phyloP scores from a whole-genome alignment of 495 filamentous ascomycete genomes.

The Annulohypoxylon moriforme region DNA sequence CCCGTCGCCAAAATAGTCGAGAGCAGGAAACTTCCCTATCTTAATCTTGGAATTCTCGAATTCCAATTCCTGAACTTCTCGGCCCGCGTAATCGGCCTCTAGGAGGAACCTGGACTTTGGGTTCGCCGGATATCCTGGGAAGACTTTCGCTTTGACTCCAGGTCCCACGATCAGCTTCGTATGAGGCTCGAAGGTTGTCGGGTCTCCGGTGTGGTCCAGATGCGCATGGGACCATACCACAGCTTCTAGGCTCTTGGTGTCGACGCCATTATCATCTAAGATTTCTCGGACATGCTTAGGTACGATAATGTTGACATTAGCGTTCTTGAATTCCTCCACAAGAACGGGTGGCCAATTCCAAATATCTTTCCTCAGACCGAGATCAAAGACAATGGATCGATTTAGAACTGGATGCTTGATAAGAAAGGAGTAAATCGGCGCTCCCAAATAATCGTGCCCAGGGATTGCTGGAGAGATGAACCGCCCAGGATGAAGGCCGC shows the following conservation, averaged over 20 bases:
- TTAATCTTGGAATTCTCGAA: slow-evolving; percentile 51
- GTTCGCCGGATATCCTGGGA: slow-evolving; percentile 65
- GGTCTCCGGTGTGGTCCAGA: slow-evolving; percentile 71
- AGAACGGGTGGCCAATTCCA: slow-evolving; percentile 56
- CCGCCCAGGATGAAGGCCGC: slow-evolving; percentile 40
- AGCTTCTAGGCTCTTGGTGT: slow-evolving; percentile 61
- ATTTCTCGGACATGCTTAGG: slow-evolving; percentile 64
- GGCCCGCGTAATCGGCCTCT: slow-evolving; percentile 58
- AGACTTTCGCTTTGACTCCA: slow-evolving; percentile 59
- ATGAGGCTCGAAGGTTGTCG: slow-evolving; percentile 59
- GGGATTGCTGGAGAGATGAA: slow-evolving; percentile 59
- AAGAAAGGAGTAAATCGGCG: slow-evolving; percentile 65
- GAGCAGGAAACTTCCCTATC: slow-evolving; percentile 62
- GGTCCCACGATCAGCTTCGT: slow-evolving; percentile 68
- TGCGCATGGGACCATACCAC: slow-evolving; percentile 71
- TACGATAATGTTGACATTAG: slow-evolving; percentile 48
- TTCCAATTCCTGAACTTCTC: slow-evolving; percentile 58
- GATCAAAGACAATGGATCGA: slow-evolving; percentile 66
- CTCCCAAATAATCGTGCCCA: slow-evolving; percentile 54
- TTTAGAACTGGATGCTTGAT: slow-evolving; percentile 60
- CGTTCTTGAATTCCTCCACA: slow-evolving; percentile 35
- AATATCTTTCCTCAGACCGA: slow-evolving; percentile 66
- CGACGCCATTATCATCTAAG: slow-evolving; percentile 58
- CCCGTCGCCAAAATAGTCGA: slow-evolving; percentile 72
- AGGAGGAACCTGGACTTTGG: slow-evolving; percentile 54